Conservation (phyloP, 768 basidiomycete genomes). For the Amanita pseudoporphyria region DNA sequence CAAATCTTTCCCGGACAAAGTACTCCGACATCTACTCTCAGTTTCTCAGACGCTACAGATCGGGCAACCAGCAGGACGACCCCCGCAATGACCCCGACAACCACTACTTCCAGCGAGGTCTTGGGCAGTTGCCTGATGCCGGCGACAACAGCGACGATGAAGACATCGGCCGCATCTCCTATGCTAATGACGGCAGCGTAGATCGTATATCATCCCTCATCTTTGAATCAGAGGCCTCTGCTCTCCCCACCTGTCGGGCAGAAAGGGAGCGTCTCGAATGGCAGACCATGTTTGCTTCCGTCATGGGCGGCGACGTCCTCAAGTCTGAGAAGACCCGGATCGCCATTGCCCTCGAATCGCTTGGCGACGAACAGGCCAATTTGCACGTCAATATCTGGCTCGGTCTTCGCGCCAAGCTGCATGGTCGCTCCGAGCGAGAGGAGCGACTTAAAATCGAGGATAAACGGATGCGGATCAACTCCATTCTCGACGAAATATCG, state of each 20-base stretch:
- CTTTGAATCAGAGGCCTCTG: constrained; percentile 47
- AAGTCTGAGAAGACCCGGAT: constrained; percentile 93
- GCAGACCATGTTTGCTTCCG: constrained; percentile 93
- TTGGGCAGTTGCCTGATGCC: constrained; percentile 56
- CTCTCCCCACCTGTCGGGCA: constrained; percentile 58
- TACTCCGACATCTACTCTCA: constrained; percentile 66
- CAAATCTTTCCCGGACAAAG: constrained; percentile 13
- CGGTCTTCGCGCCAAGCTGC: constrained; percentile 79
- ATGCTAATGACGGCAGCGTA: constrained; percentile 28
- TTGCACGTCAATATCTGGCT: constrained; percentile 75
- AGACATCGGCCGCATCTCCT: constrained; percentile 31
- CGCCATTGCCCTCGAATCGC: constrained; percentile 64
- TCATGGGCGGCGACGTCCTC: constrained; percentile 88
- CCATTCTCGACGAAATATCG: constrained; percentile 76
- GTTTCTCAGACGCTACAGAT: constrained; percentile 69
- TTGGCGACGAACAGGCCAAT: constrained; percentile 60
- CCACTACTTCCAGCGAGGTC: constrained; percentile 68
- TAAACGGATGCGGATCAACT: constrained; percentile 66
- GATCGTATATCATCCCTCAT: constrained; percentile 44
- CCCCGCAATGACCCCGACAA: constrained; percentile 74
- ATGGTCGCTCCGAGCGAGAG: constrained; percentile 71
- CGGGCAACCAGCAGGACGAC: constrained; percentile 52
- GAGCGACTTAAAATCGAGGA: constrained; percentile 80
- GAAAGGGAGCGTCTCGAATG: constrained; percentile 85
- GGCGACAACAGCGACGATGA: constrained; percentile 69